Conservation (phyloP, 2,329 filamentous ascomycete genomes). For the Cryphonectria japonica region DNA sequence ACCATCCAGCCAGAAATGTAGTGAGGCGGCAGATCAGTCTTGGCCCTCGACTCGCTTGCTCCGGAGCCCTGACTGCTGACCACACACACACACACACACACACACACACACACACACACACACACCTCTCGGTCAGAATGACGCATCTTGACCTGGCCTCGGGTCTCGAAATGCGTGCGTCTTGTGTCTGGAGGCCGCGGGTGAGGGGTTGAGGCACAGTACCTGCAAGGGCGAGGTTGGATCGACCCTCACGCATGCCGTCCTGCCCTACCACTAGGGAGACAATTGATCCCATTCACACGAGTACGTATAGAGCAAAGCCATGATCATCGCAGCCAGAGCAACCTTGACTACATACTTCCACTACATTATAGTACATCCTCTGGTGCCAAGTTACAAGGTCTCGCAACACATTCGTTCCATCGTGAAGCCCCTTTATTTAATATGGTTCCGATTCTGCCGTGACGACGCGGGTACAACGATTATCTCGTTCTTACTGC, state of each 20-base stretch:
- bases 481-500: background rate
- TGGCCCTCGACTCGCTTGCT: background rate
- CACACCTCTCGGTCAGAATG: background rate
- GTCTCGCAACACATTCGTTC: background rate
- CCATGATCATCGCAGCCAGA: background rate
- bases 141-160: background rate
- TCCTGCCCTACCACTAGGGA: background rate
- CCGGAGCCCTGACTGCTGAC: background rate
- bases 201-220: background rate
- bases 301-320: background rate
- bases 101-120: too few relatives aligned
- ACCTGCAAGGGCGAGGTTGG: background rate
- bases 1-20: background rate
- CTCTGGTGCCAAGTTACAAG: background rate
- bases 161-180: background rate
- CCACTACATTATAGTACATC: background rate
- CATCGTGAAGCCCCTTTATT: background rate
- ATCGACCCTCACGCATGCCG: background rate
- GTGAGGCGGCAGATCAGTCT: background rate
- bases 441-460: background rate
- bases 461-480: background rate
- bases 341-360: background rate
- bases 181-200: background rate
- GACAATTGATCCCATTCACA: background rate
- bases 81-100: too few relatives aligned